These are phyloP conservation scores for Juncus inflexus DNA, from an alignment of 176 grass and related monocot genomes.

Conservation along the genomic window DNA sequence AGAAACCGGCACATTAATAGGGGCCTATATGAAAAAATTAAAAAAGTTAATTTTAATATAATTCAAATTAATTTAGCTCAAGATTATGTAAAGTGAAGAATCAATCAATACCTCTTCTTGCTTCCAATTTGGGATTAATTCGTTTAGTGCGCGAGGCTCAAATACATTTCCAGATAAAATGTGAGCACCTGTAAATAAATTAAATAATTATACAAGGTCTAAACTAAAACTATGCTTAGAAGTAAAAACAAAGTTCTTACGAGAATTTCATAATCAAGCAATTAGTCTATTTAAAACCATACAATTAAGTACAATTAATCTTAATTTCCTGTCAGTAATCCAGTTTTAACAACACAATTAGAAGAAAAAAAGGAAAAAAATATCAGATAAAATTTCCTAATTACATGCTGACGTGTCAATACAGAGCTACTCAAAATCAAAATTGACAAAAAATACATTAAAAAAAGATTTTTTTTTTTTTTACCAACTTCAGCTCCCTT, in stretches of 20 bases:
- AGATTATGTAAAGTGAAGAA: slow-evolving; percentile 19
- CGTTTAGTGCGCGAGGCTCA: slow-evolving; percentile 76
- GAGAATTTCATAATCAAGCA: background rate
- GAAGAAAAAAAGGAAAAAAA: background rate
- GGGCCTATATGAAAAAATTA: slow-evolving; percentile 43
- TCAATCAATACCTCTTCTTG: slow-evolving; percentile 60
- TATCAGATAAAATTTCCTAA: too few relatives aligned
- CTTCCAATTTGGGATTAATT: slow-evolving; percentile 79
- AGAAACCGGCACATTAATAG: slow-evolving; percentile 65
- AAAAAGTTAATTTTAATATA: background rate
- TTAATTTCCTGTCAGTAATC: background rate
- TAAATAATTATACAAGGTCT: background rate
- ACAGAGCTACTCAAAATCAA: too few relatives aligned
- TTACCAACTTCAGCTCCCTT: slow-evolving; percentile 88
- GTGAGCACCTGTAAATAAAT: slow-evolving; percentile 55
- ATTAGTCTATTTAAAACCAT: slow-evolving; percentile 8
- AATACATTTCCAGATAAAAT: slow-evolving; percentile 93
- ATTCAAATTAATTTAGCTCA: background rate
- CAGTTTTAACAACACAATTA: background rate
- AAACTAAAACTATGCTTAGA: too few relatives aligned
- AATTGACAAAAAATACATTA: too few relatives aligned
- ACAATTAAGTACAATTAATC: background rate
- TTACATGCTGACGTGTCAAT: too few relatives aligned
- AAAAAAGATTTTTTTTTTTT: too few relatives aligned
- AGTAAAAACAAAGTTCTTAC: background rate